Conservation (phyloP, 2,329 filamentous ascomycete genomes). For the Trichoderma hamatum region DNA sequence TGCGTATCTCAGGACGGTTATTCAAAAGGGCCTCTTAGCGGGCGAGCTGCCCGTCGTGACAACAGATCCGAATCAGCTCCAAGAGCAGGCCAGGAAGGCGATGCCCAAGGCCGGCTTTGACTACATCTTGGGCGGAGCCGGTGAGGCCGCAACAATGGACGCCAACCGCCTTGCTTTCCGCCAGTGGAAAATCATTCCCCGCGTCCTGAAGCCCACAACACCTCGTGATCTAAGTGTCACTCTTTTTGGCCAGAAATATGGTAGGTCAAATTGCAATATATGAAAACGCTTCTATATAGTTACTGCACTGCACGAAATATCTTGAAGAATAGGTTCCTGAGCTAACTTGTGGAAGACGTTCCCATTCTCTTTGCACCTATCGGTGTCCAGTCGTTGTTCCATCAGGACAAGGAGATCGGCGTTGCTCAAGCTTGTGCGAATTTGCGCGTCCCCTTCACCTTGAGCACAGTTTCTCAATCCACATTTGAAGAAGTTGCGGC, state of each 20-base stretch:
- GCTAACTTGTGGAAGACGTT: slow-evolving; percentile 33
- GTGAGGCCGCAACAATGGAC: slow-evolving; percentile 62
- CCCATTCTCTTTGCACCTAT: slow-evolving; percentile 66
- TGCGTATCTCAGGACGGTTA: slow-evolving; percentile 52
- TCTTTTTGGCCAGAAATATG: slow-evolving; percentile 55
- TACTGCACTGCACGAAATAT: neutral
- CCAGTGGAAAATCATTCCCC: slow-evolving; percentile 55
- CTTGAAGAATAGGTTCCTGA: neutral
- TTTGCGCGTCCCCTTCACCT: slow-evolving; percentile 65
- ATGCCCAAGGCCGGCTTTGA: slow-evolving; percentile 56
- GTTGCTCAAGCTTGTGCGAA: slow-evolving; percentile 64
- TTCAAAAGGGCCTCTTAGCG: slow-evolving; percentile 54
- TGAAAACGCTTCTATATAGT: neutral
- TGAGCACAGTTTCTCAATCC: slow-evolving; percentile 65
- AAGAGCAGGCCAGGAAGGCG: slow-evolving; percentile 55
- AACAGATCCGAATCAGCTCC: slow-evolving; percentile 60
- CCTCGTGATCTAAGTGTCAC: slow-evolving; percentile 54
- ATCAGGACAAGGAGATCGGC: slow-evolving; percentile 65
- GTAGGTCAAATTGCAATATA: slow-evolving; percentile 33
- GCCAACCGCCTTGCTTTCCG: slow-evolving; percentile 62
- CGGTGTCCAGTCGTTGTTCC: slow-evolving; percentile 69
- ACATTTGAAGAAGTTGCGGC: slow-evolving; percentile 68
- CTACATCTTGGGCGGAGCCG: slow-evolving; percentile 65
- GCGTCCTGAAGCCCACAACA: slow-evolving; percentile 50
- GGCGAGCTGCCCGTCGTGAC: slow-evolving; percentile 55